These are phyloP conservation scores for Ettlia oleoabundans DNA, from an alignment of 139 green algal species.

Conservation along the genomic window DNA sequence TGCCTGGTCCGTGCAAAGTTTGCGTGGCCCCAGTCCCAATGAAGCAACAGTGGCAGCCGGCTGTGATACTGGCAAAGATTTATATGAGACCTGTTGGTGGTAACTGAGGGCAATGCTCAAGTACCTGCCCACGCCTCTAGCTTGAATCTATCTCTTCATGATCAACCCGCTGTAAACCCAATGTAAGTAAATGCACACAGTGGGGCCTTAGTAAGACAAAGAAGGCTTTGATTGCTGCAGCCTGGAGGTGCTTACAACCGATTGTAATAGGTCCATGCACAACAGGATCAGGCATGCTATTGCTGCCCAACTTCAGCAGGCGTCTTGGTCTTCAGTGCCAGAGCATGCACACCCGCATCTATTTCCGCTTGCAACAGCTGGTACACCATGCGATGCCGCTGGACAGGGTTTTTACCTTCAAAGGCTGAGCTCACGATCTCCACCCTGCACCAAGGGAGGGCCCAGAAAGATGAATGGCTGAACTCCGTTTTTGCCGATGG, in stretches of 20 bases:
- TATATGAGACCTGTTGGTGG: no score
- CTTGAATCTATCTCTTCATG: no score
- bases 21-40: no score
- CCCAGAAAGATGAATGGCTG: background rate
- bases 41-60: no score
- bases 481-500: no score
- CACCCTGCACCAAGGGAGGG: slow-evolving; percentile 35
- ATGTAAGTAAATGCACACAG: no score
- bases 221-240: background rate
- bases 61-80: no score
- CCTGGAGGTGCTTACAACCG: background rate
- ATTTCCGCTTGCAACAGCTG: slow-evolving; percentile 58
- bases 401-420: slow-evolving; percentile 51
- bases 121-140: no score
- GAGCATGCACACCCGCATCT: slow-evolving; percentile 53
- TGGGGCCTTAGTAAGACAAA: no score
- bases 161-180: no score
- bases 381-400: slow-evolving; percentile 65
- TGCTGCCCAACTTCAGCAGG: background rate
- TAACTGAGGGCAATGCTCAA: no score
- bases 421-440: slow-evolving; percentile 58
- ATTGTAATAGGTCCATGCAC: background rate
- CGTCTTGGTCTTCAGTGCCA: slow-evolving; percentile 54
- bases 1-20: no score
- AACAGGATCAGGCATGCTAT: background rate